Conservation (phyloP, 352 stramenopile species). For the Phytophthora lateralis region DNA sequence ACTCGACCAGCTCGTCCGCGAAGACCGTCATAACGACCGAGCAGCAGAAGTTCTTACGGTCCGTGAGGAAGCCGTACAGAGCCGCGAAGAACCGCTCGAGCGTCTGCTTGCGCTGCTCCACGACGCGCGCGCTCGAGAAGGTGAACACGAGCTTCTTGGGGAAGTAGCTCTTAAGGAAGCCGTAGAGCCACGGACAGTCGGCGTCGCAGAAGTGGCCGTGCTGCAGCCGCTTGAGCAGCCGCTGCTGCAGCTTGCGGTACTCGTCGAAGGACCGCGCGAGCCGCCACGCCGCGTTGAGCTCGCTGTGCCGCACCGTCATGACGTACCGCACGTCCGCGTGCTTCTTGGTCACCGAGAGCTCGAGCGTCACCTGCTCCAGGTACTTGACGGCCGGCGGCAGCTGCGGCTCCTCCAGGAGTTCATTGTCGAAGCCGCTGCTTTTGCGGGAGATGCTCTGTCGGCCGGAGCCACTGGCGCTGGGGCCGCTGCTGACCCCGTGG, state of each 20-base stretch:
- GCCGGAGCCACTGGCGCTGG: conserved; percentile 12
- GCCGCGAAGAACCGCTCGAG: conserved; percentile 67
- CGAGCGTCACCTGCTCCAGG: conserved; percentile 55
- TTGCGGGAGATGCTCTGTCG: conserved; percentile 30
- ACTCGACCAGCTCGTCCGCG: conserved; percentile 58
- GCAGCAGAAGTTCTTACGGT: conserved; percentile 68
- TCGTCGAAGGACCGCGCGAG: conserved; percentile 71
- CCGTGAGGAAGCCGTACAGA: conserved; percentile 59
- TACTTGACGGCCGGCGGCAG: conserved; percentile 52
- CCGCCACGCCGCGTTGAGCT: conserved; percentile 48
- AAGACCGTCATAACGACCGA: conserved; percentile 39
- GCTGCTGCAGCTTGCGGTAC: conserved; percentile 72
- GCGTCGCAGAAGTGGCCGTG: conserved; percentile 78
- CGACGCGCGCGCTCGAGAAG: conserved; percentile 49
- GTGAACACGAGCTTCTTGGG: conserved; percentile 68
- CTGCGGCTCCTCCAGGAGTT: conserved; percentile 33
- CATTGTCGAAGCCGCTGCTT: conserved; percentile 23
- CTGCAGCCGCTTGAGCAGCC: conserved; percentile 61
- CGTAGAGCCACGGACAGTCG: conserved; percentile 76
- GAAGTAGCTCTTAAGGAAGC: conserved; percentile 82
- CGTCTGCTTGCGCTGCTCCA: conserved; percentile 51
- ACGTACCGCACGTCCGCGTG: conserved; percentile 66
- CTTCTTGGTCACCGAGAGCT: conserved; percentile 55
- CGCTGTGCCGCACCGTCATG: conserved; percentile 48
- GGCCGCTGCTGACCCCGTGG: not conserved